phyloP scores from a whole-genome alignment of 2,329 filamentous ascomycete genomes.

The Oidium heveae region DNA sequence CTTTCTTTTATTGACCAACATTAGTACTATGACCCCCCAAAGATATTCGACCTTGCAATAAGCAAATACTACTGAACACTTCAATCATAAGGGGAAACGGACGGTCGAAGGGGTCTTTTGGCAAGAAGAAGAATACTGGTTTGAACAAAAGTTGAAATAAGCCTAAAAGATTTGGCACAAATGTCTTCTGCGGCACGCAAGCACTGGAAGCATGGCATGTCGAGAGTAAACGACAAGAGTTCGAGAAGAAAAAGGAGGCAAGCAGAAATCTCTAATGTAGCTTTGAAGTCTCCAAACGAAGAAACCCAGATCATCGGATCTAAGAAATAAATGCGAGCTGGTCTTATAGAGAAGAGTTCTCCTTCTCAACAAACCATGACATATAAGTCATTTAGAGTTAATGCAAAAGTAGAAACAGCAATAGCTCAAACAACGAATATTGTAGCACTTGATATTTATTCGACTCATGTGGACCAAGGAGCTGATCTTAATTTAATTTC shows the following conservation, averaged over 20 bases:
- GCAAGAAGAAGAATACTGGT: no score
- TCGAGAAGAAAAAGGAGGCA: neutral
- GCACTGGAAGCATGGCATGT: neutral
- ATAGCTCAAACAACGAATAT: neutral
- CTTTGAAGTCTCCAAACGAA: neutral
- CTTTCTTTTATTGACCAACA: no score
- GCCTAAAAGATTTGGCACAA: neutral
- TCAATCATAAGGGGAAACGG: no score
- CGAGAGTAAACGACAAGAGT: neutral
- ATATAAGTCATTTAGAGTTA: neutral
- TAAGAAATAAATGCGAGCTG: neutral
- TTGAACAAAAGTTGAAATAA: neutral
- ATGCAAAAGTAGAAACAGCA: neutral
- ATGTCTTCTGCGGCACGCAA: neutral
- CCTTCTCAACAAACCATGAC: neutral
- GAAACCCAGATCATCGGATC: neutral
- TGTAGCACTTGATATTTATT: neutral
- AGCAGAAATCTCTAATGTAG: neutral
- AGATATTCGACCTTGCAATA: no score
- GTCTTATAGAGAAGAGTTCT: neutral
- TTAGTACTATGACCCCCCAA: no score
- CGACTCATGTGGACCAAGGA: neutral
- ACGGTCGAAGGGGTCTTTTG: no score
- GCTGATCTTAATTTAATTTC: neutral
- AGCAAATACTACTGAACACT: no score